Evolutionary conservation across 2,329 filamentous ascomycete species (phyloP).

Genomic region (Dothideomycetes sp.): DNA sequence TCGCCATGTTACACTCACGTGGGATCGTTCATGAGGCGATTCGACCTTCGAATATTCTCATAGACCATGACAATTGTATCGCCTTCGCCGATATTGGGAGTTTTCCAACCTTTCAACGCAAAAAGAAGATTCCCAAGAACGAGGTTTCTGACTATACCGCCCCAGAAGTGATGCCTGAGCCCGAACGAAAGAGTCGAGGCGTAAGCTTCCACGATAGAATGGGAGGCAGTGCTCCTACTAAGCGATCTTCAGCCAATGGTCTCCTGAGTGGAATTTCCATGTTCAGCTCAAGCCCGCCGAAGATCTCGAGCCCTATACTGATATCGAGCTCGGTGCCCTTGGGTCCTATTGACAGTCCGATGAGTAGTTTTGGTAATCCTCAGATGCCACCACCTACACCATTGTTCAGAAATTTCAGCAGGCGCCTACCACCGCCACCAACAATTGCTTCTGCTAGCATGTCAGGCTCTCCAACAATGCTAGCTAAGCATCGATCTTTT

Average conservation of each 20-base stretch:
- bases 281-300: not conserved
- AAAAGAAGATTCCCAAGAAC: conserved; percentile 51
- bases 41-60: conserved; percentile 60
- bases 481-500: too few species aligned
- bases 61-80: conserved; percentile 56
- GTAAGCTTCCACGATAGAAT: not conserved
- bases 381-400: not conserved
- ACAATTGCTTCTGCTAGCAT: conserved; percentile 12
- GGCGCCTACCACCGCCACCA: conserved; percentile 21
- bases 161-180: conserved; percentile 41
- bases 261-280: not conserved
- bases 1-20: conserved; percentile 57
- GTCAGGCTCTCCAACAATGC: too few species aligned
- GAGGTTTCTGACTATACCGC: conserved; percentile 66
- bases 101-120: conserved; percentile 41
- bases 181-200: not conserved
- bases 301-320: conserved; percentile 1
- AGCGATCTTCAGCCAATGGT: not conserved
- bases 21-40: conserved; percentile 60
- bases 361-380: not conserved
- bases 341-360: conserved; percentile 2
- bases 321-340: not conserved
- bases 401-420: conserved; percentile 25
- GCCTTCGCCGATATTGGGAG: conserved; percentile 55
- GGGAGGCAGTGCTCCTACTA: not conserved